Evolutionary conservation across 352 stramenopile genomes (phyloP).

Genomic region (Pythium aquatile): DNA sequence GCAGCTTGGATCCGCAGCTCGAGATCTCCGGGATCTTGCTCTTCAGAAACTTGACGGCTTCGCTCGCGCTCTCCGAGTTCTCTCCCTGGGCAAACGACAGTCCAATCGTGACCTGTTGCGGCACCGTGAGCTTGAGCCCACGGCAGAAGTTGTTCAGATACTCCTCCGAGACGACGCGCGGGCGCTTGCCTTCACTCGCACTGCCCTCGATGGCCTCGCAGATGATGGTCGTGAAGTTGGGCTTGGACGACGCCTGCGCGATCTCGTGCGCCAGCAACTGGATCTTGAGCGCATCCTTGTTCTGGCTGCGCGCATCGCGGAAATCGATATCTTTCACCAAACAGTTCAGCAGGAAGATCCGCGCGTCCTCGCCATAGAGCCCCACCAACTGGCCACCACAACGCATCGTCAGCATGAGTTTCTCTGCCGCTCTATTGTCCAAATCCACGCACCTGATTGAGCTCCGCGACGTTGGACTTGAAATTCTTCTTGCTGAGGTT

Average conservation of each 20-base stretch:
- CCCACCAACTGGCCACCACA: conserved; percentile 68
- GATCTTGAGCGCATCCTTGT: conserved; percentile 89
- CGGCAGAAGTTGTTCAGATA: conserved; percentile 79
- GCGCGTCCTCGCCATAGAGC: conserved; percentile 89
- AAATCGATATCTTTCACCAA: conserved; percentile 91
- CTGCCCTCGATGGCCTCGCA: conserved; percentile 82
- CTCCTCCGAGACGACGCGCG: conserved; percentile 66
- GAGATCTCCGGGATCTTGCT: conserved; percentile 85
- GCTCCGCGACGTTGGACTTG: conserved; percentile 90
- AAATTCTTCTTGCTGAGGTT: conserved; percentile 95
- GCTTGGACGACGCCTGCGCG: conserved; percentile 80
- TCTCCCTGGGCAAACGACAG: conserved; percentile 81
- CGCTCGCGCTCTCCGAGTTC: conserved; percentile 46
- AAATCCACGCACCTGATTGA: conserved; percentile 78
- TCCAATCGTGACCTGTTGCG: conserved; percentile 82
- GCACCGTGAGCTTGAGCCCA: conserved; percentile 81
- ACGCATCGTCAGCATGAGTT: neutral
- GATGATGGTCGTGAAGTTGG: conserved; percentile 91
- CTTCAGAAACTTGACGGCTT: conserved; percentile 78
- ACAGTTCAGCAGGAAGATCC: conserved; percentile 90
- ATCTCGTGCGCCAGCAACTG: conserved; percentile 89
- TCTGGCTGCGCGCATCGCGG: conserved; percentile 73
- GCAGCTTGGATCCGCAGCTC: conserved; percentile 76
- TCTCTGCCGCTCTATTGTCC: too few relatives aligned
- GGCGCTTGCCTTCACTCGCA: conserved; percentile 37